A percentile compares a stretch with the other conserved stretches of the same genome.
phyloP scores from a whole-genome alignment of 2,329 filamentous ascomycete species.

The Aspergillus ruber region DNA sequence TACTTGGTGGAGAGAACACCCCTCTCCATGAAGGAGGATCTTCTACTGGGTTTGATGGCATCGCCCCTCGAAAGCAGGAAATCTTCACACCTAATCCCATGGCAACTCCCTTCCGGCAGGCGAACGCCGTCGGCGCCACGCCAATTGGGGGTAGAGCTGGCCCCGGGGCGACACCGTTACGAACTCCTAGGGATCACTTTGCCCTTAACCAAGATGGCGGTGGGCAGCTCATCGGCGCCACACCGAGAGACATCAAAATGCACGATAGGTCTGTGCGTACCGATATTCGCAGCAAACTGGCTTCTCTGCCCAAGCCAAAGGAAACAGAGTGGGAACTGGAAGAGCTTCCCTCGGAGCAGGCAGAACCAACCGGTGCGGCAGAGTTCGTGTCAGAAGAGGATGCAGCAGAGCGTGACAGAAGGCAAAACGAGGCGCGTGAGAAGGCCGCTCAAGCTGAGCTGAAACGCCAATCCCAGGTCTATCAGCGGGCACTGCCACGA shows the following conservation, averaged over 20 bases:
- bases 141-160: constrained; percentile 52
- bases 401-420: constrained; percentile 67
- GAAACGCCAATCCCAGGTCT: constrained; percentile 79
- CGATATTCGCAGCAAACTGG: constrained; percentile 58
- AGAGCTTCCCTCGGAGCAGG: constrained; percentile 69
- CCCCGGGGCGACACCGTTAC: constrained; percentile 73
- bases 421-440: constrained; percentile 56
- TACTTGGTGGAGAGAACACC: constrained; percentile 90
- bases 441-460: constrained; percentile 65
- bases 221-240: constrained; percentile 64
- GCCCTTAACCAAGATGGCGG: constrained; percentile 68
- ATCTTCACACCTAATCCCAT: constrained; percentile 92
- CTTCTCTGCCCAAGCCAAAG: constrained; percentile 83
- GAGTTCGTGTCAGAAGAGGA: constrained; percentile 56
- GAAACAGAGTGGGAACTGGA: constrained; percentile 93
- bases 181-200: constrained; percentile 83
- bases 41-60: constrained; percentile 83
- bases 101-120: constrained; percentile 75
- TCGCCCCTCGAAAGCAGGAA: constrained; percentile 70
- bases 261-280: constrained; percentile 63
- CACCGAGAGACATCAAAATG: constrained; percentile 67
- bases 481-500: constrained; percentile 75
- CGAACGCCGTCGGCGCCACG: constrained; percentile 61
- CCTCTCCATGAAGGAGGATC: constrained; percentile 72
- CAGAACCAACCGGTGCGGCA: constrained; percentile 48